Conservation (phyloP, 768 basidiomycete species). For the Suillus ampliporus region DNA sequence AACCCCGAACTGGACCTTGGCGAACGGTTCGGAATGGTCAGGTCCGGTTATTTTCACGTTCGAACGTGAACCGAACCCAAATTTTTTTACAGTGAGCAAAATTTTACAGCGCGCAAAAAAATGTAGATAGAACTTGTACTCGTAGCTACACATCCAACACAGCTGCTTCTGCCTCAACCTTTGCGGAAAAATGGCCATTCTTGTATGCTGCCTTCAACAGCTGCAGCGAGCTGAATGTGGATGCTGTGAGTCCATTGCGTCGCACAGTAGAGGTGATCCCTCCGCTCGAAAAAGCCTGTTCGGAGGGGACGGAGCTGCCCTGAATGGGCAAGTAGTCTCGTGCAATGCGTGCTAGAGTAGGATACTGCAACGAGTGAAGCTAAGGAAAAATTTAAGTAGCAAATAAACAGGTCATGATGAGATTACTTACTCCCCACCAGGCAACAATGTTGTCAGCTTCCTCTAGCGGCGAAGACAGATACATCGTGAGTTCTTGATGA, state of each 20-base stretch:
- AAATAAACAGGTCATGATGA: neutral
- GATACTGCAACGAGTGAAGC: slow-evolving; percentile 23
- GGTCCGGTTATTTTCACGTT: too few species aligned
- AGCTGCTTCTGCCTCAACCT: slow-evolving; percentile 16
- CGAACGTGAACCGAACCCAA: too few species aligned
- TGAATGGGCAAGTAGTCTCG: slow-evolving; percentile 7
- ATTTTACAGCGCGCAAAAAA: too few species aligned
- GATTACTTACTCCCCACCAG: slow-evolving; percentile 13
- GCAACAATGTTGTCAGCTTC: slow-evolving; percentile 1
- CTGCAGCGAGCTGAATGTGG: slow-evolving; percentile 25
- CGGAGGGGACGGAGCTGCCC: slow-evolving; percentile 23
- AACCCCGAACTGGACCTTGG: too few species aligned
- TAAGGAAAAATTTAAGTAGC: neutral
- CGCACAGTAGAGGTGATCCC: slow-evolving; percentile 29
- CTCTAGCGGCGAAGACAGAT: slow-evolving; percentile 9
- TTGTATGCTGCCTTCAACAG: slow-evolving; percentile 33
- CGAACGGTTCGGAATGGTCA: too few species aligned
- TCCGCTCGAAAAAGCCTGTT: slow-evolving; percentile 33
- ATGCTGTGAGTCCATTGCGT: slow-evolving; percentile 25
- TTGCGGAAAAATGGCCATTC: slow-evolving; percentile 31
- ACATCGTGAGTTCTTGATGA: slow-evolving; percentile 6
- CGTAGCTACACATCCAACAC: too few species aligned
- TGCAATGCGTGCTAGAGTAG: slow-evolving; percentile 20
- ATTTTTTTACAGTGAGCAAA: too few species aligned
- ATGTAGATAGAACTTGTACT: too few species aligned